Conservation (phyloP, 163 green algal genomes). For the Chlamydomonas reinhardtii region DNA sequence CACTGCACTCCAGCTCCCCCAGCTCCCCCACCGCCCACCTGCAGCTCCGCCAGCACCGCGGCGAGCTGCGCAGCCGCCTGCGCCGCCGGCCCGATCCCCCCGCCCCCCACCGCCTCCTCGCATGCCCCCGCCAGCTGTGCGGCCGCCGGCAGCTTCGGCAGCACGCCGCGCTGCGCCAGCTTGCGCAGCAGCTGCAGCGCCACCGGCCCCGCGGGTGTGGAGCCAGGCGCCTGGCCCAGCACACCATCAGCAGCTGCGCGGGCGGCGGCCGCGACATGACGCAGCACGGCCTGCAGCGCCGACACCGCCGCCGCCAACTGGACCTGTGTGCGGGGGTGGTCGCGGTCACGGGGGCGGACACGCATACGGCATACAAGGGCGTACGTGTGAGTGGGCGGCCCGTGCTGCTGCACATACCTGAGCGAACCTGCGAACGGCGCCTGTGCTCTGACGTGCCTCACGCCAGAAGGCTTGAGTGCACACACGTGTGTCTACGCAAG, state of each 20-base stretch:
- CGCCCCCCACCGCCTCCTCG: not conserved
- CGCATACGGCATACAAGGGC: too few species aligned
- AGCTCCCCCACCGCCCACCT: slow-evolving; percentile 2
- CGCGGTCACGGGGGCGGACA: not conserved
- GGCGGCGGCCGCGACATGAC: slow-evolving; percentile 30
- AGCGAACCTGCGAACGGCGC: too few species aligned
- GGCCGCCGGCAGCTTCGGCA: slow-evolving; percentile 41
- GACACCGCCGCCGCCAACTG: slow-evolving; percentile 4
- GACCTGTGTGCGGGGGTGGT: not conserved
- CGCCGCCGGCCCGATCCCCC: not conserved
- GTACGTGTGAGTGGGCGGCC: too few species aligned
- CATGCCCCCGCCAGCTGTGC: not conserved
- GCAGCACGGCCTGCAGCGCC: not conserved
- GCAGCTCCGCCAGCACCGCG: slow-evolving; percentile 9
- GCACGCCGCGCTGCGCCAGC: slow-evolving; percentile 52
- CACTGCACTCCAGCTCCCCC: too few species aligned
- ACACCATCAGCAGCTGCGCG: slow-evolving; percentile 49
- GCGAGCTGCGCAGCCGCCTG: slow-evolving; percentile 19
- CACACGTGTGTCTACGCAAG: too few species aligned
- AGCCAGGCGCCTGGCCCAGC: not conserved
- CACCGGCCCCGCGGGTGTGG: slow-evolving; percentile 3
- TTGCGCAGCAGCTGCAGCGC: slow-evolving; percentile 62
- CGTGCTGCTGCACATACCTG: too few species aligned
- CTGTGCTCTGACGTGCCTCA: too few species aligned
- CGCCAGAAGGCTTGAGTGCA: too few species aligned